phyloP scores from a whole-genome alignment of 192 early-diverging fungal genomes.

The Coemansia sp. region DNA sequence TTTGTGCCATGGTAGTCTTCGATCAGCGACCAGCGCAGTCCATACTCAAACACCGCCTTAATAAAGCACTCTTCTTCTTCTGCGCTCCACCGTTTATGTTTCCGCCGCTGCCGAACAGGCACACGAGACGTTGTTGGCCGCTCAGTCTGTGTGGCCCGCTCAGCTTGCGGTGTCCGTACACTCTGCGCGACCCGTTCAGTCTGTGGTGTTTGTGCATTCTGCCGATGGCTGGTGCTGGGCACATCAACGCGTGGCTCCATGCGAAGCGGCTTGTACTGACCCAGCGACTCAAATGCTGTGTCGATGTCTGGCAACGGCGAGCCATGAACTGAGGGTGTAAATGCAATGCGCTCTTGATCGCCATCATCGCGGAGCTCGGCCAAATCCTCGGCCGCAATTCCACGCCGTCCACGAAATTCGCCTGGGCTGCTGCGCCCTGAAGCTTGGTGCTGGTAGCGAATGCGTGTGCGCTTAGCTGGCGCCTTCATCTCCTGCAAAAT shows the following conservation, averaged over 20 bases:
- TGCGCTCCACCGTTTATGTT: conserved; percentile 25
- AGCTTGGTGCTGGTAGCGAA: not conserved
- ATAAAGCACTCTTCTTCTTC: conserved; percentile 44
- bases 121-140: not conserved
- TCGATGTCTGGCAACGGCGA: conserved; percentile 9
- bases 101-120: conserved; percentile 1
- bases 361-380: not conserved
- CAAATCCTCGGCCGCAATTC: conserved; percentile 37
- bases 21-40: conserved; percentile 34
- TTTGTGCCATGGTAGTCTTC: conserved; percentile 26
- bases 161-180: not conserved
- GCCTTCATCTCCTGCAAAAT: not conserved
- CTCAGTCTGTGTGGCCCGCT: not conserved
- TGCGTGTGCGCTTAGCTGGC: conserved; percentile 1
- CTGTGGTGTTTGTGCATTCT: not conserved
- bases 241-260: not conserved
- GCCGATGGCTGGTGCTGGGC: not conserved
- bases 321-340: conserved; percentile 31
- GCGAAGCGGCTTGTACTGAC: conserved; percentile 37
- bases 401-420: conserved; percentile 41
- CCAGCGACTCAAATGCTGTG: conserved; percentile 13
- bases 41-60: conserved; percentile 24
- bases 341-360: conserved; percentile 9
- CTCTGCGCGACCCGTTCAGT: not conserved
- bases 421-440: not conserved